These are phyloP conservation scores for Pseudocercospora fuligena DNA, from an alignment of 2,329 filamentous ascomycete species.

Conservation along the genomic window DNA sequence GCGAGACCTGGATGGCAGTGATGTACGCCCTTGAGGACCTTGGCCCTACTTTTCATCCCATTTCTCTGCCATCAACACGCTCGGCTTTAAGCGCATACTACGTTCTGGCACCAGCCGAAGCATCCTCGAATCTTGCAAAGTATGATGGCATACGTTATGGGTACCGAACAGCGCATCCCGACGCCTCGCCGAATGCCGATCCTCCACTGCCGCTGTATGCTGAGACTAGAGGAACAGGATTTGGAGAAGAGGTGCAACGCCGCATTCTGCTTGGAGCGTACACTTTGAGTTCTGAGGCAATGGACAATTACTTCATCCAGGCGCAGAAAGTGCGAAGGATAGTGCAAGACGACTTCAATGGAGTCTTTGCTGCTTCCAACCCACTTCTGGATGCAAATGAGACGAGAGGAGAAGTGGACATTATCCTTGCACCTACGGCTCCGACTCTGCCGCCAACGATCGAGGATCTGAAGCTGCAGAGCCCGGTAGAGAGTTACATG, in stretches of 20 bases:
- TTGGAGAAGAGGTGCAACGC: constrained; percentile 83
- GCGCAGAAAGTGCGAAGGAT: constrained; percentile 85
- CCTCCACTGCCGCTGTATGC: constrained; percentile 65
- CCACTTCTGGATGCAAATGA: constrained; percentile 58
- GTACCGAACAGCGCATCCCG: constrained; percentile 58
- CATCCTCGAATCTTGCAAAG: constrained; percentile 92
- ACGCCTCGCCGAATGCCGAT: constrained; percentile 44
- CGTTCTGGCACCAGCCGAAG: constrained; percentile 90
- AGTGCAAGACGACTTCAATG: constrained; percentile 85
- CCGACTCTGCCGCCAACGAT: constrained; percentile 74
- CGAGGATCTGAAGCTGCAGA: constrained; percentile 56
- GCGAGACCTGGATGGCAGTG: constrained; percentile 68
- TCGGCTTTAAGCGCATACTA: constrained; percentile 93
- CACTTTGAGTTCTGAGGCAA: constrained; percentile 84
- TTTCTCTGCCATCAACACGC: constrained; percentile 82
- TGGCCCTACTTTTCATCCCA: constrained; percentile 74
- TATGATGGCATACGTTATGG: constrained; percentile 98
- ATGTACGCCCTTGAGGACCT: constrained; percentile 63
- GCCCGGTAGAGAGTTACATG: constrained; percentile 69
- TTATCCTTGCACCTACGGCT: constrained; percentile 85
- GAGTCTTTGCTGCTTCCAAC: constrained; percentile 72
- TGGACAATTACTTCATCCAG: constrained; percentile 95
- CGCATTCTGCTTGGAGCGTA: constrained; percentile 90
- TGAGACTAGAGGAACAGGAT: constrained; percentile 71
- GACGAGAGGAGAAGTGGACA: constrained; percentile 68